Percentiles rank a stretch among this genome's conserved stretches.
Conservation (phyloP, 441 rosid genomes). For the Viola pubescens region DNA sequence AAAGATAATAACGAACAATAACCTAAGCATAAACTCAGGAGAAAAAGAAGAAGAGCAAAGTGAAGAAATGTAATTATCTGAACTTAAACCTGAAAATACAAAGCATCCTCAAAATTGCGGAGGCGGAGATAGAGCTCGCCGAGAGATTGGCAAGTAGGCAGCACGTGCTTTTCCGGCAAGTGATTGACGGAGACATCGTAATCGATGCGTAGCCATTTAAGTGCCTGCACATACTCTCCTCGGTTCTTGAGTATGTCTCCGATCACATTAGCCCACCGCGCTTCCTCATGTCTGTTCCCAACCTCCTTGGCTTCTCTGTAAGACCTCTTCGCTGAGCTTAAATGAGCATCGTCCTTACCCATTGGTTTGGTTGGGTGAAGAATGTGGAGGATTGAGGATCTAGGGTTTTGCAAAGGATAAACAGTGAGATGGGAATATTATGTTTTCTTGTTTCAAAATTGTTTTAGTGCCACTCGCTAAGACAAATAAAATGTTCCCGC, state of each 20-base stretch:
- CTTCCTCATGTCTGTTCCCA: constrained; percentile 84
- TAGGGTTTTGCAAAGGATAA: not conserved
- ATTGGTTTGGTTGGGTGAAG: constrained; percentile 19
- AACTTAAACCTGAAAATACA: constrained; percentile 55
- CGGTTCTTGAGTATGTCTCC: constrained; percentile 72
- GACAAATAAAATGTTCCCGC: not conserved
- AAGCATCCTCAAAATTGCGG: constrained; percentile 51
- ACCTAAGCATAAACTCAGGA: too few species aligned
- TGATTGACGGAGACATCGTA: constrained; percentile 57
- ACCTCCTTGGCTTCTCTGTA: constrained; percentile 55
- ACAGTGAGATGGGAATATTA: too few species aligned
- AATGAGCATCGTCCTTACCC: constrained; percentile 41
- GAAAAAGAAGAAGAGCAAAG: too few species aligned
- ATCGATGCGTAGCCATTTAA: constrained; percentile 78
- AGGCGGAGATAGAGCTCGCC: constrained; percentile 83
- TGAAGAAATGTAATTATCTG: too few species aligned
- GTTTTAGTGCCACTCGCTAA: not conserved
- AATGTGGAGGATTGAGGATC: constrained; percentile 3
- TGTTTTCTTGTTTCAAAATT: not conserved
- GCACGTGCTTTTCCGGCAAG: constrained; percentile 62
- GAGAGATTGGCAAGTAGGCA: constrained; percentile 86
- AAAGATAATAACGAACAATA: too few species aligned
- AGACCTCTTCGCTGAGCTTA: constrained; percentile 53
- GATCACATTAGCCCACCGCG: constrained; percentile 87
- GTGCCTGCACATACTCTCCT: constrained; percentile 89